Conservation (phyloP, 2,329 filamentous ascomycete genomes). For the Monosporascus ibericus region DNA sequence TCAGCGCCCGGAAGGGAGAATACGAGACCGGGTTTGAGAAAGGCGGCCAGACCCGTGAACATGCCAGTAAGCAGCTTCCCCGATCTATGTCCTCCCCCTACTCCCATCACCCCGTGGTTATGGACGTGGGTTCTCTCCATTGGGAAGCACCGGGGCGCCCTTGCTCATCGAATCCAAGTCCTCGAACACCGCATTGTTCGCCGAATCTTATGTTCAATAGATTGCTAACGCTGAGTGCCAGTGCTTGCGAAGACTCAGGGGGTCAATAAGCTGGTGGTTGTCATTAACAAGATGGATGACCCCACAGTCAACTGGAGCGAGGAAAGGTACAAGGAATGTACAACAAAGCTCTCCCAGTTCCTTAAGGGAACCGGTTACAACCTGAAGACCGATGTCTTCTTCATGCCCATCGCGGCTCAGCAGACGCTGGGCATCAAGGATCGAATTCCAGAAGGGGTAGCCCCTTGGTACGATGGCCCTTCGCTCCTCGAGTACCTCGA, state of each 20-base stretch:
- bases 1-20: constrained; percentile 93
- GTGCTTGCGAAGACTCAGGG: constrained; percentile 95
- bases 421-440: constrained; percentile 82
- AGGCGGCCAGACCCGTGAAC: constrained; percentile 93
- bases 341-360: constrained; percentile 78
- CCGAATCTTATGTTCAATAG: no score
- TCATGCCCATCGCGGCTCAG: constrained; percentile 95
- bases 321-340: constrained; percentile 88
- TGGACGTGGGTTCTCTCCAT: no score
- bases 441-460: constrained; percentile 68
- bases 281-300: constrained; percentile 99
- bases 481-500: constrained; percentile 95
- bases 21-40: constrained; percentile 98
- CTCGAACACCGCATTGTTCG: no score
- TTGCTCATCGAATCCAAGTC: no score
- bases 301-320: constrained; percentile 93
- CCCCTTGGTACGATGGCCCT: constrained; percentile 81
- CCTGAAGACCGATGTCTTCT: constrained; percentile 84
- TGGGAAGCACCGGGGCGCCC: no score
- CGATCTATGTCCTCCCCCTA: no score
- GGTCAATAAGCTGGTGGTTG: constrained; percentile 92
- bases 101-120: no score
- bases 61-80: constrained; percentile 50
- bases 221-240: background rate
- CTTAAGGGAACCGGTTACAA: constrained; percentile 92